phyloP scores from a whole-genome alignment of 257 asterid genomes.

The Salvia rosmarinus region DNA sequence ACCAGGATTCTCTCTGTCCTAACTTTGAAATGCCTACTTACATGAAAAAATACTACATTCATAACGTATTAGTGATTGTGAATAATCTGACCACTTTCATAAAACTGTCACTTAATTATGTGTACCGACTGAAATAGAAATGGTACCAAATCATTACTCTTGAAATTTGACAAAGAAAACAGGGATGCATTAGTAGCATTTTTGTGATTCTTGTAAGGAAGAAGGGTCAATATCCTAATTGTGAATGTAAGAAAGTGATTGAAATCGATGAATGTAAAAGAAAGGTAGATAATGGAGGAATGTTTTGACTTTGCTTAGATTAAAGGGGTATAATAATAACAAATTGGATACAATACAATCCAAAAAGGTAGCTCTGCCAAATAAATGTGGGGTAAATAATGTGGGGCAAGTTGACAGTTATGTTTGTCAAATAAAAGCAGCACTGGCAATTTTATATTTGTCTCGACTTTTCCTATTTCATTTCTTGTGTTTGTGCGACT shows the following conservation, averaged over 20 bases:
- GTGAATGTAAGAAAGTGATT: conserved; percentile 2
- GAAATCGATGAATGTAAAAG: not conserved
- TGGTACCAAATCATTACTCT: not conserved
- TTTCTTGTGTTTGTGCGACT: conserved; percentile 27
- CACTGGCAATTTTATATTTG: conserved; percentile 29
- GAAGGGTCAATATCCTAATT: not conserved
- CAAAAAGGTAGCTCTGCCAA: conserved; percentile 3
- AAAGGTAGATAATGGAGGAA: not conserved
- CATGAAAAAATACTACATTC: not conserved
- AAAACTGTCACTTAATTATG: not conserved
- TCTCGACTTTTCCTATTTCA: conserved; percentile 29
- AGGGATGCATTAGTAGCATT: too few species aligned
- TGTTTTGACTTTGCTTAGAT: conserved; percentile 3
- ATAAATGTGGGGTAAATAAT: conserved; percentile 31
- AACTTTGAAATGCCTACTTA: not conserved
- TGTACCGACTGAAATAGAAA: not conserved
- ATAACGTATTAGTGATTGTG: not conserved
- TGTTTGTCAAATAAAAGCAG: too few species aligned
- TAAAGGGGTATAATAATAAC: not conserved
- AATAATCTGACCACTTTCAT: not conserved
- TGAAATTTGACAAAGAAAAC: not conserved
- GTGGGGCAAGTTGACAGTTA: conserved; percentile 45
- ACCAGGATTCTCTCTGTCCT: not conserved
- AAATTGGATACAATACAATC: not conserved
- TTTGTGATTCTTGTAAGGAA: not conserved